Conservation (phyloP, 2,329 filamentous ascomycete genomes). For the Ophiostoma sp. region DNA sequence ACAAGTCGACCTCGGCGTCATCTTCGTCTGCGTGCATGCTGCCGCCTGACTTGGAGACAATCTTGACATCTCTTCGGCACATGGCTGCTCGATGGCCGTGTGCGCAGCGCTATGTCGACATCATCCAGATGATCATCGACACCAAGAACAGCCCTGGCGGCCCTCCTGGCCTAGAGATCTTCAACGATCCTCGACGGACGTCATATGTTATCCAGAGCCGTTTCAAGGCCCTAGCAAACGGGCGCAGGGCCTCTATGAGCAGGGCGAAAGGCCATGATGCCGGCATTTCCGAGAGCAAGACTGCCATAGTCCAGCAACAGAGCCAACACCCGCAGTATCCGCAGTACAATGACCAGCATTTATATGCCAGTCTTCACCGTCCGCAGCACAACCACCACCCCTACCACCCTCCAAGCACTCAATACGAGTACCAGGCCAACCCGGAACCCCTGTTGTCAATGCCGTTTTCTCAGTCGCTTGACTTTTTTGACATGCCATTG, state of each 20-base stretch:
- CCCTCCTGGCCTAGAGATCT: constrained; percentile 20
- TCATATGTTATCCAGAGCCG: constrained; percentile 19
- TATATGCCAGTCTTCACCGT: not conserved
- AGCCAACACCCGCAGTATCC: not conserved
- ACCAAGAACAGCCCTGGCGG: constrained; percentile 21
- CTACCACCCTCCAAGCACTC: not conserved
- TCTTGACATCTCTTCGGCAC: constrained; percentile 19
- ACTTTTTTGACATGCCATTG: constrained; percentile 20
- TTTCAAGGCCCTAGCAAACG: constrained; percentile 9
- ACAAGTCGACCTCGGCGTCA: not conserved
- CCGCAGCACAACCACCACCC: not conserved
- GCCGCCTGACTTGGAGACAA: constrained; percentile 16
- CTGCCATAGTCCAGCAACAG: not conserved
- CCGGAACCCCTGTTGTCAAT: not conserved
- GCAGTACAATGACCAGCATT: not conserved
- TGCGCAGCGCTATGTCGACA: constrained; percentile 22
- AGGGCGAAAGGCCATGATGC: not conserved
- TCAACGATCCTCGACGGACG: constrained; percentile 22
- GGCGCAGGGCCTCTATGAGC: not conserved
- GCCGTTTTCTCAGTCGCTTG: constrained; percentile 15
- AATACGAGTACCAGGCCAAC: constrained; percentile 9
- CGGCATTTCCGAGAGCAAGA: not conserved
- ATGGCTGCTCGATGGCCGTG: constrained; percentile 21
- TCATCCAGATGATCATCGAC: constrained; percentile 23
- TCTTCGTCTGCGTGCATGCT: not conserved